Percentiles rank a stretch among this genome's conserved stretches.
These are phyloP conservation scores for Coffea humblotiana DNA, from an alignment of 305 asterid genomes.

Conservation along the genomic window DNA sequence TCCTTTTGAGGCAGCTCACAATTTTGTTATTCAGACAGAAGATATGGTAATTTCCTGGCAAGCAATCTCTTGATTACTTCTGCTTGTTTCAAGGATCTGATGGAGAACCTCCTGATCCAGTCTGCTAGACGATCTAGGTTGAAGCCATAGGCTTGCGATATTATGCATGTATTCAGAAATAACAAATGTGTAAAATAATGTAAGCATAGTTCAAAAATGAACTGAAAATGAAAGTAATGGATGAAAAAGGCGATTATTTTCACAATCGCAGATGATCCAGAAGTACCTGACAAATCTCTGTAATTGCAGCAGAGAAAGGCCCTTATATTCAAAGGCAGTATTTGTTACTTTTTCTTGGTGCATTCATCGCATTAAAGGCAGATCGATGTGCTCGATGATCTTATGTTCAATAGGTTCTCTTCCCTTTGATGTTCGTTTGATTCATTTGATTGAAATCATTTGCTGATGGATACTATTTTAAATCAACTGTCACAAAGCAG, in stretches of 20 bases:
- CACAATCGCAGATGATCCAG: not conserved
- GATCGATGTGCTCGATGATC: no score
- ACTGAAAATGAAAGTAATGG: slow-evolving; percentile 16
- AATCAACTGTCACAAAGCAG: no score
- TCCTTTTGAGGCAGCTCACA: slow-evolving; percentile 1
- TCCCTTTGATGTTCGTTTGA: no score
- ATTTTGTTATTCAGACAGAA: slow-evolving; percentile 8
- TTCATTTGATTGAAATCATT: no score
- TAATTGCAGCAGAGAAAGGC: not conserved
- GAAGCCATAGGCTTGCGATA: slow-evolving; percentile 3
- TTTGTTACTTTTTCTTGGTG: no score
- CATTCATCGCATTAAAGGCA: no score
- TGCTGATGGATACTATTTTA: no score
- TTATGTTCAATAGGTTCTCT: no score
- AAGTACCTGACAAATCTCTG: not conserved
- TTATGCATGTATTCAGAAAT: slow-evolving; percentile 5
- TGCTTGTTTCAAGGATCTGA: slow-evolving; percentile 15
- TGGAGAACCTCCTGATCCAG: slow-evolving; percentile 7
- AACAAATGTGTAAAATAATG: slow-evolving; percentile 20
- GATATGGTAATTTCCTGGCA: slow-evolving; percentile 6
- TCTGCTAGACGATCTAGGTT: slow-evolving; percentile 6
- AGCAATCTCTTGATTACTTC: slow-evolving; percentile 6
- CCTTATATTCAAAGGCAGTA: not conserved
- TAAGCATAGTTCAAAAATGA: slow-evolving; percentile 10
- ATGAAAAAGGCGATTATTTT: not conserved